Evolutionary conservation across 2,329 filamentous ascomycete genomes (phyloP).

Genomic region (Epichloe gansuensis): DNA sequence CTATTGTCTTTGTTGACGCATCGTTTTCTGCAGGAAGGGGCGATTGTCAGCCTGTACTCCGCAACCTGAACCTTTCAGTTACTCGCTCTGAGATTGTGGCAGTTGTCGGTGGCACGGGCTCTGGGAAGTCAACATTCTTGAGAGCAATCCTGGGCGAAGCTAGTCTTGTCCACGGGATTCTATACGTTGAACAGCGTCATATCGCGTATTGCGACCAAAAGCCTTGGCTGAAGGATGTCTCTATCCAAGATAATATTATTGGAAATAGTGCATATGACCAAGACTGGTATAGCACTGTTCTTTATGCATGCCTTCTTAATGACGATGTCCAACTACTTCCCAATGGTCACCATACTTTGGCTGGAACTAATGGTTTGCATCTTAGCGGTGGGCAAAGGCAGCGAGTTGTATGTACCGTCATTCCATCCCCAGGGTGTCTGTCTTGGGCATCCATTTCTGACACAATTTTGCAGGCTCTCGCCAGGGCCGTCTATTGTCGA

Average conservation of each 20-base stretch:
- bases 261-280: conserved; percentile 4
- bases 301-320: conserved; percentile 10
- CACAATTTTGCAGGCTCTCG: conserved; percentile 17
- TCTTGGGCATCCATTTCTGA: background rate
- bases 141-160: conserved; percentile 7
- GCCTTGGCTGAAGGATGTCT: too few species aligned
- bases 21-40: conserved; percentile 24
- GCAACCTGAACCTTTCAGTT: conserved; percentile 1
- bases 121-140: conserved; percentile 6
- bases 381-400: conserved; percentile 26
- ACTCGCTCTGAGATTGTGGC: conserved; percentile 1
- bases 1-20: conserved; percentile 25
- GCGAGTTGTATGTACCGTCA: conserved; percentile 16
- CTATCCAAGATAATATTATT: too few species aligned
- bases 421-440: background rate
- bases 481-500: conserved; percentile 27
- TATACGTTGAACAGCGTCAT: too few species aligned
- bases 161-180: too few species aligned
- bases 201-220: too few species aligned
- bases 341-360: conserved; percentile 17
- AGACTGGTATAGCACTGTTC: conserved; percentile 8
- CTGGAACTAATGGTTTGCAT: conserved; percentile 22
- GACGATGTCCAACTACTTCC: conserved; percentile 16
- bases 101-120: conserved; percentile 16
- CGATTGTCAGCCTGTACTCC: conserved; percentile 17